Evolutionary conservation across 2,329 filamentous ascomycete species (phyloP), one percentile per base, ranked within the genome.

Genomic region (Diaporthe nobilis): DNA sequence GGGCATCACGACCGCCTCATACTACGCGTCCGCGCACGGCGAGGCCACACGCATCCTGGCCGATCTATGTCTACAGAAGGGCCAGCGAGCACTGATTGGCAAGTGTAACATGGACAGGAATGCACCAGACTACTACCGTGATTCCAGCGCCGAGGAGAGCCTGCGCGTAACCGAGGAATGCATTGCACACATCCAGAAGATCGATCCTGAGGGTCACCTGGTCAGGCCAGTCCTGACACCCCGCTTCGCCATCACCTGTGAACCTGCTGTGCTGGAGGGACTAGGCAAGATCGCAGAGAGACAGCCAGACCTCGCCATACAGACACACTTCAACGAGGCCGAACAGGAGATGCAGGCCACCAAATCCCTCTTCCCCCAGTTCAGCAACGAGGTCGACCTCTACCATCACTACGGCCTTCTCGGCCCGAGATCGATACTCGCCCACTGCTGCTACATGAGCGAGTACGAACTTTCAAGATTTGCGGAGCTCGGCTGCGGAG

Each of bases 261-360:
- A 88, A 0, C 81, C 86, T 0, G 85, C 87, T 3, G 83, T 93
- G 0, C 85, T 94, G 2, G 74, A 79, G 0, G 90, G 90, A 0
- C 84, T 94, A 1, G 92, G 92, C 0, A 80, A 83, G 2, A 86
- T 93, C 34, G 88, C 89, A 0, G 78, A 79, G 4, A 78, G 84
- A 13, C 85, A 92, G 74, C 83, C 84, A 0, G 81, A 86, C 1
- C 80, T 93, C 28, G 85, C 89, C 0, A 89, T 94, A 44, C 92
- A 94, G 82, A 93, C 91, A 4, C 92, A 93, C 80, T 93, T 93
- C 84, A 90, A 92, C 81, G 92, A 93, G 80, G 90, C 91, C 0
- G 84, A 87, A 78, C 88, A 91, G 76, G 92, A 93, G 81, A 90
- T 92, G 72, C 78, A 84, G 1, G 87, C 88, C 28, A 93, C 91